Evolutionary conservation across 192 early-diverging fungal genomes (phyloP).

Genomic region (Funneliformis mosseae): DNA sequence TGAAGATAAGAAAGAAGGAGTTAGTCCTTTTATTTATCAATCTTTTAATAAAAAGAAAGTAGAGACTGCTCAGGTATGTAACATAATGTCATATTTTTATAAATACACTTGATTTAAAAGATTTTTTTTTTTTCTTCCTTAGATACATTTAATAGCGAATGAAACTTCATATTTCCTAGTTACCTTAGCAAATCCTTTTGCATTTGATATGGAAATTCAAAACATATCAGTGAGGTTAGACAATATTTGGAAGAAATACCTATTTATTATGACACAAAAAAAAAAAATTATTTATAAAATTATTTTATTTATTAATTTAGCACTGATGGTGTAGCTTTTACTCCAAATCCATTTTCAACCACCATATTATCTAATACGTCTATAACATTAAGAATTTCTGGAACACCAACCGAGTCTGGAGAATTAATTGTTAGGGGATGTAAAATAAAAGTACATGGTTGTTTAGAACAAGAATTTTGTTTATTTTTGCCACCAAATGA

Average conservation of each 20-base stretch:
- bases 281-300: neutral
- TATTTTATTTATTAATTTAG: conserved; percentile 37
- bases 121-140: neutral
- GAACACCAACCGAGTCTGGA: conserved; percentile 62
- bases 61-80: conserved; percentile 46
- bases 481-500: conserved; percentile 38
- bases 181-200: conserved; percentile 74
- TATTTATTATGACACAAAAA: neutral
- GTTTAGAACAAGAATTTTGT: conserved; percentile 58
- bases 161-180: conserved; percentile 74
- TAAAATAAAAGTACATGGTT: conserved; percentile 53
- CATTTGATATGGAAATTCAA: conserved; percentile 77
- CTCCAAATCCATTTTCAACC: conserved; percentile 57
- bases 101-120: neutral
- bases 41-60: conserved; percentile 68
- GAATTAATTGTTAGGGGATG: conserved; percentile 66
- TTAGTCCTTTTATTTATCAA: conserved; percentile 77
- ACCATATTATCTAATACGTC: conserved; percentile 67
- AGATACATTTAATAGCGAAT: conserved; percentile 60
- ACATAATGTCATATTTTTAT: neutral
- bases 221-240: conserved; percentile 60
- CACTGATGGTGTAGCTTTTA: conserved; percentile 63
- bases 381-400: conserved; percentile 65
- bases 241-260: neutral
- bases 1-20: conserved; percentile 46